Evolutionary conservation across 2,329 filamentous ascomycete genomes (phyloP), one percentile per base, ranked within the genome.

Genomic region (Aspergillus vadensis): DNA sequence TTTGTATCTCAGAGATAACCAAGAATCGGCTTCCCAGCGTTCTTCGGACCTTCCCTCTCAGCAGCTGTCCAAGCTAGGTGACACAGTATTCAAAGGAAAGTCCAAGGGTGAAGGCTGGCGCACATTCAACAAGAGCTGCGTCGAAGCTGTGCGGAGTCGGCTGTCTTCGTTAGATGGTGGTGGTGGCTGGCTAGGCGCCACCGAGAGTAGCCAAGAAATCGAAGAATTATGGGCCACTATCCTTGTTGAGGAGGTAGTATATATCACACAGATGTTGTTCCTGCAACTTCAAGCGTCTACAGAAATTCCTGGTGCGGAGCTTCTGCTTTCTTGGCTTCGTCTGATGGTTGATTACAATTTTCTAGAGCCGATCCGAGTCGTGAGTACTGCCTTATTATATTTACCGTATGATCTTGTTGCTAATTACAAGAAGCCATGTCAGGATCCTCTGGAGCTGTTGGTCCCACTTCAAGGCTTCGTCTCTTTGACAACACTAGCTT

Each of bases 191-290:
- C 71, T 80, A 62, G 73, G 79, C 41, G 70, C 79, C 39, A 75
- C 80, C 55, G 76, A 78, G 10, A 79, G 85, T 23, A 81, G 83
- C 21, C 82, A 85, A 47, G 81, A 85, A 39, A 80, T 82, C 1
- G 86, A 87, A 23, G 82, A 85, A 38, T 80, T 84, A 55, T 94
- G 89, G 86, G 76, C 84, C 23, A 82, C 83, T 57, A 86, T 83
- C 5, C 78, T 87, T 25, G 79, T 92, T 21, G 86, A 87, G 14
- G 91, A 96, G 74, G 83, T 89, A 47, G 81, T 90, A 41, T 90
- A 95, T 70, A 83, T 88, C 43, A 81, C 95, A 75, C 88, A 91
- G 52, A 81, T 92, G 15, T 78, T 92, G 23, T 91, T 93, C 67
- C 83, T 91, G 65, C 81, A 90, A 19, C 77, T 92, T 36, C 88